Percentiles rank a stretch among this genome's conserved stretches.
Conservation (phyloP, 257 asterid genomes). For the Solanum ossicruentum region DNA sequence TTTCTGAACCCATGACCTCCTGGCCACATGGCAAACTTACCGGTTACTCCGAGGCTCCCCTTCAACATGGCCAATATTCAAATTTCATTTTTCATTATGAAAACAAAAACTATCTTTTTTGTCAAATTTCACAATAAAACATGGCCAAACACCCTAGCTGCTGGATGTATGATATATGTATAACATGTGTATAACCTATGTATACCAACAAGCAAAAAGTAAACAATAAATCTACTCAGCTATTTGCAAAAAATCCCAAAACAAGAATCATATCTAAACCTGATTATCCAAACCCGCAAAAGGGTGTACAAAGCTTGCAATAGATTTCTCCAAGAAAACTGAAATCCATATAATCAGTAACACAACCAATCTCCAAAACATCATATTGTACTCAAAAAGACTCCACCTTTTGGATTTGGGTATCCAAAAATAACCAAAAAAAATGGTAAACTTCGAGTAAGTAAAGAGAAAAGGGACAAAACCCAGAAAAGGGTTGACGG, state of each 20-base stretch:
- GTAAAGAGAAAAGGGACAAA: not conserved
- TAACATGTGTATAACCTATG: too few relatives aligned
- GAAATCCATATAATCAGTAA: not conserved
- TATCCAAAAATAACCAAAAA: not conserved
- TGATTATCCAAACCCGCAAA: not conserved
- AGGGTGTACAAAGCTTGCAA: not conserved
- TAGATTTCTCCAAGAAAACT: not conserved
- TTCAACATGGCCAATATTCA: too few relatives aligned
- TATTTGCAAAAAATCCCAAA: not conserved
- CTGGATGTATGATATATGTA: too few relatives aligned
- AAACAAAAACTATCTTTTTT: too few relatives aligned
- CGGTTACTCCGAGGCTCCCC: too few relatives aligned
- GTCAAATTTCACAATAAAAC: too few relatives aligned
- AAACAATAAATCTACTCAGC: not conserved
- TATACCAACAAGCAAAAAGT: too few relatives aligned
- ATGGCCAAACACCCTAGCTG: too few relatives aligned
- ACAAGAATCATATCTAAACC: not conserved
- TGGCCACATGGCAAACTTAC: too few relatives aligned
- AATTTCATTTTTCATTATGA: too few relatives aligned
- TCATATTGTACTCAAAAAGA: not conserved
- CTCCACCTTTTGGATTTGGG: not conserved
- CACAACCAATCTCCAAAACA: not conserved
- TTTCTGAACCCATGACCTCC: too few relatives aligned
- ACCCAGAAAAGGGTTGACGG: conserved; percentile 19
- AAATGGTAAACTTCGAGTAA: not conserved